Base-by-base conservation (phyloP, 495 filamentous ascomycete genomes). In the Parmelia sp. region DNA sequence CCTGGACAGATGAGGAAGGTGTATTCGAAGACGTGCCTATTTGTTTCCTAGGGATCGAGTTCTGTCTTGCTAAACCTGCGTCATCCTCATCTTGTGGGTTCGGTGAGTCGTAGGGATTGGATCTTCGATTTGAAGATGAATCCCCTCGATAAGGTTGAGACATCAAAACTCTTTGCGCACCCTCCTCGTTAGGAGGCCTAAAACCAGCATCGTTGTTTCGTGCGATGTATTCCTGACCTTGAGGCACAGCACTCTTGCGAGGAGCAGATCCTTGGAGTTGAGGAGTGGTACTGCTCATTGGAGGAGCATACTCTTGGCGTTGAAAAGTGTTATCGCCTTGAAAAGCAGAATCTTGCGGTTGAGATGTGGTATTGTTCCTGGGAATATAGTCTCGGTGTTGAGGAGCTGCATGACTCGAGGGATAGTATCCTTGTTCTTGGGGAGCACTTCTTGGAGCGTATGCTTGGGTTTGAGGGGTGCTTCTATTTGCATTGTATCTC, bases 31-130 rank as follows among this genome's bases (percentile, higher is more conserved):
- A 64, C 36, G 56, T 64, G 44, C 62, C 56, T 37, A 67, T 37
- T 39, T 67, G 57, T 49, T 67, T 67, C 17, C 65, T 67, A n/a
- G 65, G 65, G 12, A 62, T 62, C 17, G 64, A 58, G 27, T n/a
- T 58, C 39, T 51, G 51, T 49, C 64, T 39, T 21, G 42, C 44
- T 35, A 66, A 21, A 58, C 39, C 31, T 58, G 37, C 23, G 5
- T 58, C 64, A 39, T 66, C 27, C 25, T 33, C 29, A 19, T 47
- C 59, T 45, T 57, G 51, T n/a, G 17, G 7, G 14, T 29, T 37
- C 29, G 47, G 27, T 4, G 31, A 44, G 15, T 39, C 36, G 23
- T 65, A 65, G 19, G 37, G 36, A 2, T 55, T 55, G 29, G 19
- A 7, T 55, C 17, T 21, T 55, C 14, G 51, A 12, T 3, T 21